A percentile compares a stretch with the other conserved stretches of the same genome.
phyloP scores from a whole-genome alignment of 1,284 basidiomycete genomes.

The Pseudozyma hubeiensis region DNA sequence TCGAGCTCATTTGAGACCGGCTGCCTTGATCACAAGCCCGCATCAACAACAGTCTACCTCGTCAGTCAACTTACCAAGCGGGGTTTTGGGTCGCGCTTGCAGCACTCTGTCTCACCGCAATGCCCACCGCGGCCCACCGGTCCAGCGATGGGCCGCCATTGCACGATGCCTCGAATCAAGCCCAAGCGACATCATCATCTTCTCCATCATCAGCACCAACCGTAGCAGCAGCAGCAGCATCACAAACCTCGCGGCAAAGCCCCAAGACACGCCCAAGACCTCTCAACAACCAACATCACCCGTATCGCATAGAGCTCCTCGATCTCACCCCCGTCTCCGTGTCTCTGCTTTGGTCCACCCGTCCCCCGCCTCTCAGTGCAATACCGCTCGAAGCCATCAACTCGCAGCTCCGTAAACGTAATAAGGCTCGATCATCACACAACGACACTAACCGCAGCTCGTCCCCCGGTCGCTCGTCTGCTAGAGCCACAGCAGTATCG shows the following conservation, averaged over 20 bases:
- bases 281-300: slow-evolving; percentile 49
- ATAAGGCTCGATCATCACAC: slow-evolving; percentile 15
- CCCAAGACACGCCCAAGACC: slow-evolving; percentile 32
- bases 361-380: slow-evolving; percentile 58
- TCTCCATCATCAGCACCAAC: slow-evolving; percentile 13
- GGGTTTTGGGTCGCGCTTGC: slow-evolving; percentile 6
- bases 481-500: slow-evolving; percentile 43
- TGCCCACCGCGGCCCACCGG: slow-evolving; percentile 49
- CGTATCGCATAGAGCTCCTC: slow-evolving; percentile 59
- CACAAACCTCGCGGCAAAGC: slow-evolving; percentile 14
- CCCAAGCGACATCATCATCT: slow-evolving; percentile 1
- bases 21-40: too few species aligned
- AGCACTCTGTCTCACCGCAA: slow-evolving; percentile 4
- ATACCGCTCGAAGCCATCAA: slow-evolving; percentile 49
- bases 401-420: slow-evolving; percentile 40
- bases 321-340: slow-evolving; percentile 61
- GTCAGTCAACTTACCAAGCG: background rate
- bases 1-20: background rate
- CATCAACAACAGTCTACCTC: background rate
- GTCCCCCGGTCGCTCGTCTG: slow-evolving; percentile 31
- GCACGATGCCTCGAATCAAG: slow-evolving; percentile 9
- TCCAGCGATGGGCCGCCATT: slow-evolving; percentile 45
- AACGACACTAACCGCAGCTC: slow-evolving; percentile 17
- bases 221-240: slow-evolving; percentile 15
- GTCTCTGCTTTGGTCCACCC: slow-evolving; percentile 57